A percentile compares a stretch with the other conserved stretches of the same genome.
These are phyloP conservation scores for Trametes gibbosa DNA, from an alignment of 768 basidiomycete species.

Conservation along the genomic window DNA sequence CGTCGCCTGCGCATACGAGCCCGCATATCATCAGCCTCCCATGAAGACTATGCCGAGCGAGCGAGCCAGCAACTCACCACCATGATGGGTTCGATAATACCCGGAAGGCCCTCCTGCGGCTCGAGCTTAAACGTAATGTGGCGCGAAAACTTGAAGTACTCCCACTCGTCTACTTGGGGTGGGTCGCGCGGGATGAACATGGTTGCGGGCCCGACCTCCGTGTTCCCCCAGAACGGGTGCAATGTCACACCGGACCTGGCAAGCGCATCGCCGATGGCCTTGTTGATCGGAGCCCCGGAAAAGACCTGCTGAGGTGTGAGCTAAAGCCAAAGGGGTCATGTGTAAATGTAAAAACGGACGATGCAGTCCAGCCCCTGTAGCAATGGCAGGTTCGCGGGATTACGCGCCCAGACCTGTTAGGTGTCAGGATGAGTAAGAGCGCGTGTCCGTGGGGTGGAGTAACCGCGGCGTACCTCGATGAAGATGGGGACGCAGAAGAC, in stretches of 20 bases:
- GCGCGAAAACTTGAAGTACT: neutral
- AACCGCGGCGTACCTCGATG: constrained; percentile 18
- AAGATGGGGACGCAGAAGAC: constrained; percentile 16
- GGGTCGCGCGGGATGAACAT: neutral
- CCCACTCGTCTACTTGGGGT: neutral
- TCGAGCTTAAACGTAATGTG: neutral
- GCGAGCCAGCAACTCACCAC: constrained; percentile 11
- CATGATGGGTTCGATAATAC: constrained; percentile 14
- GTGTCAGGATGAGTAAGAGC: too few species aligned
- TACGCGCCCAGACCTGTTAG: constrained; percentile 10
- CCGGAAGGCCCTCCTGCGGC: constrained; percentile 1
- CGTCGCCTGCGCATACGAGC: too few species aligned
- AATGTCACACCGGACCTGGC: neutral
- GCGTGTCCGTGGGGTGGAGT: too few species aligned
- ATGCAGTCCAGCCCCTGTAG: constrained; percentile 12
- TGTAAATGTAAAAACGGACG: neutral
- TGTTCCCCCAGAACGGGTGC: constrained; percentile 3
- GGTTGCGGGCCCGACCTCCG: neutral
- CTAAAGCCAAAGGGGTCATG: too few species aligned
- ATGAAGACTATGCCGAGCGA: too few species aligned
- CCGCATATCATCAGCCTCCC: too few species aligned
- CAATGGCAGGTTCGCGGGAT: neutral
- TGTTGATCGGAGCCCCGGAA: constrained; percentile 1
- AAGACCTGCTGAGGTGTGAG: neutral
- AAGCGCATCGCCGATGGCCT: neutral